These are phyloP conservation scores for Fusarium avenaceum DNA, from an alignment of 2,329 filamentous ascomycete genomes.

Conservation along the genomic window DNA sequence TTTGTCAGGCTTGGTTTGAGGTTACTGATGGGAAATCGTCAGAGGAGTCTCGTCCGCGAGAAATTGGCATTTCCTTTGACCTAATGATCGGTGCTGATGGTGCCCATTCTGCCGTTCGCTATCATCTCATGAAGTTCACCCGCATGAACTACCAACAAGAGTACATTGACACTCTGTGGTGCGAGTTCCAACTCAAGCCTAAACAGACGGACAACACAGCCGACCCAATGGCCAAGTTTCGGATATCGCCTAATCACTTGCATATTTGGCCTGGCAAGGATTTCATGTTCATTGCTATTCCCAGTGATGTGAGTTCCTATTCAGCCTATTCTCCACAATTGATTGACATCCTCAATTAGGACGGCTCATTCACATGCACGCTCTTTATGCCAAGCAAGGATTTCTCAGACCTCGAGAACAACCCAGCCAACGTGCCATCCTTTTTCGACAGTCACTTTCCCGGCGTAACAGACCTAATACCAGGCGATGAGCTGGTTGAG, in stretches of 20 bases:
- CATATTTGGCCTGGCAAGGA: conserved; percentile 97
- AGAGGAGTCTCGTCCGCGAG: conserved; percentile 65
- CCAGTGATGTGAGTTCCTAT: conserved; percentile 67
- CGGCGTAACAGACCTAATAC: conserved; percentile 81
- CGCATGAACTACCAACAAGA: conserved; percentile 92
- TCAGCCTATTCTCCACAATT: not conserved
- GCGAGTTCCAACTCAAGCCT: conserved; percentile 87
- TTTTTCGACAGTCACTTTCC: conserved; percentile 92
- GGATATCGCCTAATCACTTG: conserved; percentile 90
- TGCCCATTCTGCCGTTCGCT: conserved; percentile 90
- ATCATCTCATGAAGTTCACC: conserved; percentile 95
- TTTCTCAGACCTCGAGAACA: conserved; percentile 76
- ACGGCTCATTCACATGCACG: conserved; percentile 95
- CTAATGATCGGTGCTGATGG: conserved; percentile 95
- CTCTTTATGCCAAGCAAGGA: conserved; percentile 84
- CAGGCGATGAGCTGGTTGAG: conserved; percentile 73
- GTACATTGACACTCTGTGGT: conserved; percentile 98
- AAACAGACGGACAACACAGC: conserved; percentile 48
- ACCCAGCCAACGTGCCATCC: conserved; percentile 69
- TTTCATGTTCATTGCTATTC: conserved; percentile 99
- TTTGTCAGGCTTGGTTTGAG: conserved; percentile 90
- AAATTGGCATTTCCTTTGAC: conserved; percentile 90
- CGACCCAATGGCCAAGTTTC: conserved; percentile 67
- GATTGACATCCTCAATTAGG: conserved; percentile 59
- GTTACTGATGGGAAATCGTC: conserved; percentile 55